Base-by-base conservation (phyloP, 306 rosid species). In the Cucumis hystrix region DNA sequence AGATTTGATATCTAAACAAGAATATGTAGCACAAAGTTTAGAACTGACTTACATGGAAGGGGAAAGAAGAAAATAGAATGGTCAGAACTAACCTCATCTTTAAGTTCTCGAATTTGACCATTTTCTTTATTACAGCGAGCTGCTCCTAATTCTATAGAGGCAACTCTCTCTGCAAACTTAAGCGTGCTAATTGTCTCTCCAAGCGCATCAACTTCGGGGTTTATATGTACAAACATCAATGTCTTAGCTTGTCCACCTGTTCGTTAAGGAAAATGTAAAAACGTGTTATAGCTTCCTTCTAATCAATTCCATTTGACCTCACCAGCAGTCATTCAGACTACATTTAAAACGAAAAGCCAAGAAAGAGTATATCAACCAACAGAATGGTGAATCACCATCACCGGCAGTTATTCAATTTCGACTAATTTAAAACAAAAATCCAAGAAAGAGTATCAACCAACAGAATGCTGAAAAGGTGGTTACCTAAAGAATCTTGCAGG, bases 111-210 rank as follows among this genome's bases (percentile, higher is more conserved):
- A 76, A 95, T 88, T 89, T 95, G 97, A 30, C 96, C 88, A 10
- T 91, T 83, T 89, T 92, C 98, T 87, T 92, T 95, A 68, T 95
- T 89, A 16, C 95, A 89, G 77, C 88, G 87, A 43, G 97, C 97
- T 73, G 96, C 96, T 71, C 98, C 98, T 76, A 95, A 94, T 71
- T 95, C 98, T 69, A 95, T 90, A 80, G 95, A 82, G 10, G 96
- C 95, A 80, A 92, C 98, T 83, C 98, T 95, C 84, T 95, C 98
- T 13, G 98, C 97, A 83, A 95, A 95, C 84, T 95, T 95, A 77
- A 95, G 94, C 4, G 97, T 95, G 88, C 98, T 95, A 49, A 95
- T 90, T 18, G 98, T 95, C 83, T 95, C 98, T 80, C 98, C 98
- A 49, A 90, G 82, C 6, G 98, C 88, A 78, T 87, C 89, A 10